Conservation (phyloP, 1,139 yeast species). For the Diutina sp. region DNA sequence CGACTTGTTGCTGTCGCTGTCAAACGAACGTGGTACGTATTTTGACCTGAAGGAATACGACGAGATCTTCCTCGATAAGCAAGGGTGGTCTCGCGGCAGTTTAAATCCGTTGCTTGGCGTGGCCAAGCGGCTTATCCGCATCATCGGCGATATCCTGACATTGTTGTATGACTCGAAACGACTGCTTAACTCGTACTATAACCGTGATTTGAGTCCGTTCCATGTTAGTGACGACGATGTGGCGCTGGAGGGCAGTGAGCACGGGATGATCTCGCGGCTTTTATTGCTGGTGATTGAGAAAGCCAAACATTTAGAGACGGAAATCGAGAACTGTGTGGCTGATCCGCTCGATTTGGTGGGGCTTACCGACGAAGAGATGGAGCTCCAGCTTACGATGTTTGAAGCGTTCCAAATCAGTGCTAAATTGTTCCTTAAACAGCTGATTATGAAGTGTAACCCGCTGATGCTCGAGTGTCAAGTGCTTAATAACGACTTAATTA, state of each 20-base stretch:
- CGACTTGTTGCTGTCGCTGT: conserved; percentile 56
- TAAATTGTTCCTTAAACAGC: conserved; percentile 52
- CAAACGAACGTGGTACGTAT: conserved; percentile 42
- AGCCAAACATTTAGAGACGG: conserved; percentile 34
- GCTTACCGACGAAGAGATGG: conserved; percentile 42
- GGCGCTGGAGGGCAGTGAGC: conserved; percentile 15
- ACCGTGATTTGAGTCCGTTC: not conserved
- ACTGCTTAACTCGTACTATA: not conserved
- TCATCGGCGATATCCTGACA: conserved; percentile 59
- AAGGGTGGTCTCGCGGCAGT: conserved; percentile 15
- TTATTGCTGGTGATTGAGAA: conserved; percentile 16
- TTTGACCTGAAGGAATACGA: conserved; percentile 48
- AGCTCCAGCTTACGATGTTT: conserved; percentile 56
- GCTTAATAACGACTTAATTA: conserved; percentile 39
- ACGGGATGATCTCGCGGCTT: conserved; percentile 11
- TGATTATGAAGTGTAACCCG: conserved; percentile 48
- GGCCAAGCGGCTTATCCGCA: conserved; percentile 50
- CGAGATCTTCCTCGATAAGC: conserved; percentile 28
- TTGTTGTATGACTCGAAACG: conserved; percentile 39
- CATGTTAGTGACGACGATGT: conserved; percentile 5
- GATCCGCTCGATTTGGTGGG: conserved; percentile 34
- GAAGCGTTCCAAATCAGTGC: conserved; percentile 65
- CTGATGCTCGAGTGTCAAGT: conserved; percentile 53
- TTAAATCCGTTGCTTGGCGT: conserved; percentile 65
- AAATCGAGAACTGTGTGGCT: conserved; percentile 42